Evolutionary conservation across 1,139 yeast genomes (phyloP).

Genomic region (Pichia sp.): DNA sequence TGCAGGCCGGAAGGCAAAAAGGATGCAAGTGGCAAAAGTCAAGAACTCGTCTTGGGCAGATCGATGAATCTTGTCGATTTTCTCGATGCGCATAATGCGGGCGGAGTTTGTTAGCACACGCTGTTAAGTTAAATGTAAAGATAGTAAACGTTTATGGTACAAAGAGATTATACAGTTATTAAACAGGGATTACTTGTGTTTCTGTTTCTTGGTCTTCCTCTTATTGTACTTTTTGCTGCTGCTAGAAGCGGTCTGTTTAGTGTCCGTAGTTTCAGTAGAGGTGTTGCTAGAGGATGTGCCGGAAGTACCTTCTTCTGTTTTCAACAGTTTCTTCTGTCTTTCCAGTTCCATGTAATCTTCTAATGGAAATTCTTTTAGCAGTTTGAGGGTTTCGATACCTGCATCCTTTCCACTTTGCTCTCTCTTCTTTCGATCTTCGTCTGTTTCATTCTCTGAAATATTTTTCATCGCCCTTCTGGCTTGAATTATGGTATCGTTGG

Average conservation of each 20-base stretch:
- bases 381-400: background rate
- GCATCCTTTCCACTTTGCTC: background rate
- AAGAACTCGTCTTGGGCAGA: too few species aligned
- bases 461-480: slow-evolving; percentile 1
- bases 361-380: background rate
- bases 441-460: background rate
- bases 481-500: slow-evolving; percentile 1
- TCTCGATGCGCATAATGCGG: too few species aligned
- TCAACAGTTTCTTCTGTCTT: background rate
- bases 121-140: too few species aligned
- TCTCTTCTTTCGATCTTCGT: background rate
- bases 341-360: background rate
- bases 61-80: too few species aligned
- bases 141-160: too few species aligned
- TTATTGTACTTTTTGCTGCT: background rate
- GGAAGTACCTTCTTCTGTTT: background rate
- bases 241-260: background rate
- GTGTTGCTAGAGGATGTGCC: too few species aligned
- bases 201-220: background rate
- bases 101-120: too few species aligned
- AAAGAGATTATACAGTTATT: background rate
- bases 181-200: background rate
- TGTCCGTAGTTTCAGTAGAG: too few species aligned
- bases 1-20: background rate
- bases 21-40: background rate